These are phyloP conservation scores for Allomyces arbusculus DNA, from an alignment of 192 early-diverging fungal species.

Conservation along the genomic window DNA sequence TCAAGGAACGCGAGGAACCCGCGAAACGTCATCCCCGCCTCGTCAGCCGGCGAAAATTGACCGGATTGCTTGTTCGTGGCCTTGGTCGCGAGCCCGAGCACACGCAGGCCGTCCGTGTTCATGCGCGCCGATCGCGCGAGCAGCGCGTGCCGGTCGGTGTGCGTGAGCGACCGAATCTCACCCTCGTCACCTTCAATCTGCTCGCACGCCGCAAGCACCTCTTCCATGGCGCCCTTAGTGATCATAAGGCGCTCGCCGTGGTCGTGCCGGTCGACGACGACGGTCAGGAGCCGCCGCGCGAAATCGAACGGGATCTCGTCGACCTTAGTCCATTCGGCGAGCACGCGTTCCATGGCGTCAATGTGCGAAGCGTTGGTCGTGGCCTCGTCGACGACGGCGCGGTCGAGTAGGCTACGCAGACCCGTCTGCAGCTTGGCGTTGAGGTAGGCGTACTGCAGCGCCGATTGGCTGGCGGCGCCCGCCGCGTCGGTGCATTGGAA, in stretches of 20 bases:
- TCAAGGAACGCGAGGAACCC: conserved; percentile 26
- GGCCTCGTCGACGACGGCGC: conserved; percentile 18
- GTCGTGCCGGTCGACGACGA: conserved; percentile 12
- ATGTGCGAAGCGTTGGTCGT: background rate
- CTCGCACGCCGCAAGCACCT: conserved; percentile 18
- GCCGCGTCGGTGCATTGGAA: conserved; percentile 11
- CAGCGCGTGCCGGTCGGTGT: background rate
- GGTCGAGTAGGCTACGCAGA: conserved; percentile 24
- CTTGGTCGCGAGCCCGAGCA: conserved; percentile 24
- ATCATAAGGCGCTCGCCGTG: conserved; percentile 8
- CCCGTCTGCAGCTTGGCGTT: conserved; percentile 25
- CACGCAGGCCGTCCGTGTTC: conserved; percentile 19
- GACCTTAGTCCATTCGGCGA: conserved; percentile 7
- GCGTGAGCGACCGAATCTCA: background rate
- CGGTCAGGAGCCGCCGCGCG: conserved; percentile 25
- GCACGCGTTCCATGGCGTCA: background rate
- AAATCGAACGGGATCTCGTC: conserved; percentile 36
- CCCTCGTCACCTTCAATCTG: conserved; percentile 9
- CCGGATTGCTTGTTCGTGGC: conserved; percentile 5
- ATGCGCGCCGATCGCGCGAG: conserved; percentile 8
- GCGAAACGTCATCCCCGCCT: conserved; percentile 18
- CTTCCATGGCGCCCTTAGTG: conserved; percentile 26
- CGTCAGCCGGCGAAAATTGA: conserved; percentile 11
- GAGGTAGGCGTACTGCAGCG: conserved; percentile 16
- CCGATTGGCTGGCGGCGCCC: conserved; percentile 6